phyloP scores from a whole-genome alignment of 1,139 yeast species.

The Blastobotrys persicus region DNA sequence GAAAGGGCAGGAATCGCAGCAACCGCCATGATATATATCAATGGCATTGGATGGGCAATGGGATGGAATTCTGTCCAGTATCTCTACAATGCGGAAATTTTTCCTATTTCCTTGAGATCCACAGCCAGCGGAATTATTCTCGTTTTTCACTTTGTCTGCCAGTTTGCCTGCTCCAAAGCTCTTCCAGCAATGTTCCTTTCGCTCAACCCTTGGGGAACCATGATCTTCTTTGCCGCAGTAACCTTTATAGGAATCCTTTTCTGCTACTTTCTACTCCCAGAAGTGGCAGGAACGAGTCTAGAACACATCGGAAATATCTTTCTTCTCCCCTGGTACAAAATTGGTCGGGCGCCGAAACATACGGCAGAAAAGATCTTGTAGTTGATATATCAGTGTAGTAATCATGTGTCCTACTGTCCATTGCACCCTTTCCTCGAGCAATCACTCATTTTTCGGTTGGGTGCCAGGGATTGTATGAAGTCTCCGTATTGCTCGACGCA shows the following conservation, averaged over 20 bases:
- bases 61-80: conserved; percentile 63
- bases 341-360: conserved; percentile 8
- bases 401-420: too few species aligned
- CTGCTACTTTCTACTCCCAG: conserved; percentile 52
- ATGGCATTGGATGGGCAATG: conserved; percentile 61
- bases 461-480: conserved; percentile 18
- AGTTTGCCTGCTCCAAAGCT: conserved; percentile 60
- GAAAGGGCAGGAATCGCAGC: conserved; percentile 35
- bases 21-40: conserved; percentile 50
- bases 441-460: conserved; percentile 14
- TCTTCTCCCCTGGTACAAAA: conserved; percentile 54
- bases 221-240: conserved; percentile 46
- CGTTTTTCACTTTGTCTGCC: conserved; percentile 59
- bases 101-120: conserved; percentile 55
- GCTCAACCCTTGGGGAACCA: conserved; percentile 52
- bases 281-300: conserved; percentile 52
- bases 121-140: conserved; percentile 54
- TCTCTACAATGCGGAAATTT: conserved; percentile 56
- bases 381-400: too few species aligned
- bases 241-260: conserved; percentile 13
- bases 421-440: too few species aligned
- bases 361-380: conserved; percentile 4
- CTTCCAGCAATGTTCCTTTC: conserved; percentile 51
- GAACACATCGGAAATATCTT: conserved; percentile 59
- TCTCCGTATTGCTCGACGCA: too few species aligned